phyloP scores from a whole-genome alignment of 208 protist species.

The Leishmania aethiopica region DNA sequence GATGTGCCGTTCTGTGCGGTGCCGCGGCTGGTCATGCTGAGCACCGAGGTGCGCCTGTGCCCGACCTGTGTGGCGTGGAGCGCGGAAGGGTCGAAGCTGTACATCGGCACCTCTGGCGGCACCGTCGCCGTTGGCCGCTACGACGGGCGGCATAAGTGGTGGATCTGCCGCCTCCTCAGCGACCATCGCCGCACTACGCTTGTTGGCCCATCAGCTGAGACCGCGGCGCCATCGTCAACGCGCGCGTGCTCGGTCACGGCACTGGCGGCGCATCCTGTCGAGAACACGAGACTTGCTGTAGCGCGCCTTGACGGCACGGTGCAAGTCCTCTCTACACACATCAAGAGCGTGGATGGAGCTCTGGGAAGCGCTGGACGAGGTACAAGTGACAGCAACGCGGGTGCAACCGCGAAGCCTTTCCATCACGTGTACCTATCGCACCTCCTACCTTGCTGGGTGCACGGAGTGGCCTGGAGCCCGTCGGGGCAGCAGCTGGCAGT shows the following conservation, averaged over 20 bases:
- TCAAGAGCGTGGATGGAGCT: constrained; percentile 51
- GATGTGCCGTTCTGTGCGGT: not conserved
- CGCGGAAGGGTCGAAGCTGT: constrained; percentile 48
- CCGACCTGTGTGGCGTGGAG: constrained; percentile 53
- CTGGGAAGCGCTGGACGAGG: not conserved
- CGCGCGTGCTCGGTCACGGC: constrained; percentile 16
- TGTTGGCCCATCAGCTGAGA: not conserved
- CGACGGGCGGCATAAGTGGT: constrained; percentile 51
- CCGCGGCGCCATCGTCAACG: not conserved
- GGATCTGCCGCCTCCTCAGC: constrained; percentile 50
- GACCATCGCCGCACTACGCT: not conserved
- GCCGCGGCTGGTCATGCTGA: constrained; percentile 43
- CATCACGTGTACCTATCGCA: constrained; percentile 9
- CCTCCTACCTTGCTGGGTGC: constrained; percentile 16
- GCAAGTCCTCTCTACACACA: constrained; percentile 47
- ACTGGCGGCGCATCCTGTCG: constrained; percentile 49
- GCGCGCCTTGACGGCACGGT: constrained; percentile 51
- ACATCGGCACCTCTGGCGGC: constrained; percentile 49
- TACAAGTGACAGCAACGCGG: not conserved
- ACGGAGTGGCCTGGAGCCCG: constrained; percentile 18
- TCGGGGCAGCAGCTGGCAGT: constrained; percentile 21
- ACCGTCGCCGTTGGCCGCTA: constrained; percentile 68
- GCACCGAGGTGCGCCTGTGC: constrained; percentile 39
- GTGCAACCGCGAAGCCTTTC: constrained; percentile 6
- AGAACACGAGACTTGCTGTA: constrained; percentile 48